These are phyloP conservation scores for Amanita subjunquillea DNA, from an alignment of 768 basidiomycete species.

Conservation along the genomic window DNA sequence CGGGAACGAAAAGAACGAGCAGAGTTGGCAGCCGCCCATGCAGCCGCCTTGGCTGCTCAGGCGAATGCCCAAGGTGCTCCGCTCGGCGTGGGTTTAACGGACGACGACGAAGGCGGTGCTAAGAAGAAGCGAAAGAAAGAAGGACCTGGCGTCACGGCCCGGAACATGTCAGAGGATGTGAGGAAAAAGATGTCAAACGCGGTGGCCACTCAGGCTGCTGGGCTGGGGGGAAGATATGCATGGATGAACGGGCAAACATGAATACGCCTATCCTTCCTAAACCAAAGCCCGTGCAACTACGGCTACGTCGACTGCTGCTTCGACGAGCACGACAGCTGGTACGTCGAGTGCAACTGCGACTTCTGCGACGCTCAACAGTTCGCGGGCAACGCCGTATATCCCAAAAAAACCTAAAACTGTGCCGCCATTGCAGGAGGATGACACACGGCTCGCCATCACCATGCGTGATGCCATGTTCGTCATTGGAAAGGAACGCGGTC, in stretches of 20 bases:
- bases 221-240: constrained; percentile 69
- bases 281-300: constrained; percentile 26
- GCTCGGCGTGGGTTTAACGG: constrained; percentile 14
- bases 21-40: constrained; percentile 62
- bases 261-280: constrained; percentile 20
- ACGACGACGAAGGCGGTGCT: constrained; percentile 36
- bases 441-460: constrained; percentile 49
- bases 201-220: constrained; percentile 83
- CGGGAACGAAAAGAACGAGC: constrained; percentile 71
- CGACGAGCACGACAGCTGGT: constrained; percentile 14
- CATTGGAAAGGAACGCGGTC: constrained; percentile 71
- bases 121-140: constrained; percentile 83
- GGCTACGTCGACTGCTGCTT: constrained; percentile 17
- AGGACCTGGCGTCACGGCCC: constrained; percentile 72
- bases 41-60: constrained; percentile 52
- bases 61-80: constrained; percentile 23
- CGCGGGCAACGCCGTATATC: constrained; percentile 59
- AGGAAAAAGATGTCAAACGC: constrained; percentile 89
- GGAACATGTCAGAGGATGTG: constrained; percentile 88
- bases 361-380: constrained; percentile 17
- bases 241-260: constrained; percentile 72
- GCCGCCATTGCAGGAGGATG: constrained; percentile 39
- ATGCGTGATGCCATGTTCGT: constrained; percentile 82
- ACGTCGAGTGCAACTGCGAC: constrained; percentile 15
- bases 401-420: constrained; percentile 35